Evolutionary conservation across 306 rosid genomes (phyloP).

Genomic region (Gillenia trifoliata): DNA sequence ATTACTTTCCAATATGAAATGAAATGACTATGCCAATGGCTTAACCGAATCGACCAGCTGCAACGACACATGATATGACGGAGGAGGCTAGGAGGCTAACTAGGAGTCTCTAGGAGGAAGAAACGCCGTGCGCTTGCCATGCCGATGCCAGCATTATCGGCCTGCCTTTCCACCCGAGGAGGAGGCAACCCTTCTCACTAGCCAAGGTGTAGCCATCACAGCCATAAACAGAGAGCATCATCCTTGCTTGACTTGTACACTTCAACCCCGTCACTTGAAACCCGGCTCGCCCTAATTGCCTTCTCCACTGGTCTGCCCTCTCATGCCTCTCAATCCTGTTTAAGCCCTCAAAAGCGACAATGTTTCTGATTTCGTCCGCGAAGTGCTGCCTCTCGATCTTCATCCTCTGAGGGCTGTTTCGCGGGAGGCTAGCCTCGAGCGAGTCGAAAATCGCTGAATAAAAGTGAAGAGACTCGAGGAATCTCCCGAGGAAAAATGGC

Average conservation of each 20-base stretch:
- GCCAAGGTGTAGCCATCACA: slow-evolving; percentile 70
- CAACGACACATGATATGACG: not conserved
- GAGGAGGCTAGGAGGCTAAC: not conserved
- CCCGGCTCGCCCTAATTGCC: slow-evolving; percentile 67
- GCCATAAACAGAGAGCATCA: slow-evolving; percentile 65
- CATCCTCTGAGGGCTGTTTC: slow-evolving; percentile 52
- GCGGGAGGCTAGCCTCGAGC: slow-evolving; percentile 54
- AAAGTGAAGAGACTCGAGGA: slow-evolving; percentile 66
- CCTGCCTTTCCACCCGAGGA: slow-evolving; percentile 82
- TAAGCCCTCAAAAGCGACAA: slow-evolving; percentile 54
- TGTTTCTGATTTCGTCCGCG: slow-evolving; percentile 50
- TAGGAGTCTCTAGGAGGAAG: slow-evolving; percentile 7
- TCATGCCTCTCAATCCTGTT: slow-evolving; percentile 68
- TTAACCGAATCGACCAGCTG: not conserved
- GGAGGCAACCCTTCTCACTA: slow-evolving; percentile 55
- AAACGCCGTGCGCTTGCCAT: slow-evolving; percentile 51
- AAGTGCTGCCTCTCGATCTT: slow-evolving; percentile 59
- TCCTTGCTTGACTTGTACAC: slow-evolving; percentile 65
- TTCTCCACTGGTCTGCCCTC: slow-evolving; percentile 66
- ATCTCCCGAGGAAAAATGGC: slow-evolving; percentile 78
- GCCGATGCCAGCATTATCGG: slow-evolving; percentile 73
- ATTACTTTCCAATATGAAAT: slow-evolving; percentile 9
- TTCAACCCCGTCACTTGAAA: slow-evolving; percentile 62
- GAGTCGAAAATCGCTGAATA: slow-evolving; percentile 81
- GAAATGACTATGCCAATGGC: not conserved